Base-by-base conservation (phyloP, 257 asterid species). In the Anisodus acutangulus region DNA sequence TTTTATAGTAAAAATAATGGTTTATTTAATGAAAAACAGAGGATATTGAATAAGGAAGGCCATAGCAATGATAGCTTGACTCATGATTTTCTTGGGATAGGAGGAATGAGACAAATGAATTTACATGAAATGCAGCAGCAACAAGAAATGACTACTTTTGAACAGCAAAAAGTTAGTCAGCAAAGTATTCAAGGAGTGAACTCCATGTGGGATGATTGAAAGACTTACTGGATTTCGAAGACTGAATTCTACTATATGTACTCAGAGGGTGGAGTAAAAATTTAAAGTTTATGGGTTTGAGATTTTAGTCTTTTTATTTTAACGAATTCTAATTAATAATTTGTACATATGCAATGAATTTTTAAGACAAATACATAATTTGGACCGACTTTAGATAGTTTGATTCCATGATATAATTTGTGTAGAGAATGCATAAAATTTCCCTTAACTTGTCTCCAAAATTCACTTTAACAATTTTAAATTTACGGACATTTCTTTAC, bases 71-170 rank as follows among this genome's bases (percentile, higher is more conserved):
- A 85, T 6, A 66, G 72, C 55, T 54, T 80, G 81, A 85, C 84
- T 9, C 74, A 80, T 35, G 87, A 85, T 47, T 81, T 85, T 55
- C 63, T 85, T 35, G 86, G 86, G 70, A 80, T 68, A 17, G 82
- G 84, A 22, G 84, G 84, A 41, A 59, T 49, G 43, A 63, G 68
- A 78, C 79, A 78, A 1, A 2, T 4, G 78, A 69, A 5, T 69
- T 68, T 80, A 58, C 76, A 80, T 54, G 87, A 80, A 74, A 74
- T 74, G 12, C 86, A 76, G 31, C 86, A 84, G 11, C 87, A 79
- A 8, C 87, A 79, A 79, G 84, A 80, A 43, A 84, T 79, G 76
- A 82, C 41, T 43, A 64, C 19, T 6, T 41, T 84, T 47, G 84
- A 84, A 54, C 68, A 80, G 11, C 72, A 80, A 60, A 5, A 57